phyloP scores from a whole-genome alignment of 2,329 filamentous ascomycete species.

The Monascus ruber region DNA sequence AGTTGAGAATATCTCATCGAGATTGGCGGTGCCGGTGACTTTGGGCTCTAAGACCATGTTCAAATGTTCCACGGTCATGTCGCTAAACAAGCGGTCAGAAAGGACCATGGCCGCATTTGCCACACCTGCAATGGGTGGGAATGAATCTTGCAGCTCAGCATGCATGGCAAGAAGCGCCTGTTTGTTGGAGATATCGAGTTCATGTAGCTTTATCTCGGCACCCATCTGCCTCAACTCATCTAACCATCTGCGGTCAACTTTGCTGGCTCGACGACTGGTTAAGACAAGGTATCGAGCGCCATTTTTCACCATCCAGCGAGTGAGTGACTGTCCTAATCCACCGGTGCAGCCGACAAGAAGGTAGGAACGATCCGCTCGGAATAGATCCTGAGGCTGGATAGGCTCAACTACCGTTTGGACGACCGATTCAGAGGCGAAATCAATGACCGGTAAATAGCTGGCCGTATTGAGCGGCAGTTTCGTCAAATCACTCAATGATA shows the following conservation, averaged over 20 bases:
- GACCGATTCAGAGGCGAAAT: too few species aligned
- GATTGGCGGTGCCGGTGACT: slow-evolving; percentile 7
- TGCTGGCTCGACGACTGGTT: slow-evolving; percentile 17
- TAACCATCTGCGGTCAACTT: slow-evolving; percentile 10
- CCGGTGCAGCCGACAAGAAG: slow-evolving; percentile 19
- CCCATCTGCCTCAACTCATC: slow-evolving; percentile 2
- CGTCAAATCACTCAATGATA: too few species aligned
- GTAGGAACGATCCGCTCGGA: slow-evolving; percentile 19
- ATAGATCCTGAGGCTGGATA: slow-evolving; percentile 5
- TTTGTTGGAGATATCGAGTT: not conserved
- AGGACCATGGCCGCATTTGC: slow-evolving; percentile 14
- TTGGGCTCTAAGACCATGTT: slow-evolving; percentile 7
- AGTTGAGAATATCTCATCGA: slow-evolving; percentile 12
- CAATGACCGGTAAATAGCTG: too few species aligned
- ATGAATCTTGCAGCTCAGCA: not conserved
- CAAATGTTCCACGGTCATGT: slow-evolving; percentile 4
- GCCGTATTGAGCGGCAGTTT: too few species aligned
- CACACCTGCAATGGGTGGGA: slow-evolving; percentile 16
- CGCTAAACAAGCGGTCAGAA: slow-evolving; percentile 7
- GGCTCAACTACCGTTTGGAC: not conserved
- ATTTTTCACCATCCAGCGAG: slow-evolving; percentile 17
- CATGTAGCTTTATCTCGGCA: slow-evolving; percentile 2
- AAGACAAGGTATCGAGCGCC: slow-evolving; percentile 19
- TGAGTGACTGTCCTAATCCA: slow-evolving; percentile 18
- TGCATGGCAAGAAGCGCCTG: slow-evolving; percentile 1